Evolutionary conservation across 2,329 filamentous ascomycete genomes (phyloP), one percentile per base, ranked within the genome.

Genomic region (Laburnicola sp.): DNA sequence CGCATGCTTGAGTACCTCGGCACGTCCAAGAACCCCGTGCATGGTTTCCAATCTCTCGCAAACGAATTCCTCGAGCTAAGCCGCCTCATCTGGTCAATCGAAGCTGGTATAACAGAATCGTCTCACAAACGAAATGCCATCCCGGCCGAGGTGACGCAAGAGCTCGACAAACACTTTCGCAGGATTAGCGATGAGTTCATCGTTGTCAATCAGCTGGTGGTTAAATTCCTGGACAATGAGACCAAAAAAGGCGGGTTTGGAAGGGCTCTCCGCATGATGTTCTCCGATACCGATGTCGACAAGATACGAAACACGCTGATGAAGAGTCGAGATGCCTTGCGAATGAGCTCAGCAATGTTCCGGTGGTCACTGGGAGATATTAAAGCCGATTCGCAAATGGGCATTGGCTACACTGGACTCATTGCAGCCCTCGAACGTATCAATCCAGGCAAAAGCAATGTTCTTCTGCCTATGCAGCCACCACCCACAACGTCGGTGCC

Each of bases 61-160:
- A 79, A 81, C 54, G 84, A 86, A 57, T 87, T 88, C 63, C 78
- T 89, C 51, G 85, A 88, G 49, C 82, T 84, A 4, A 86, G 82
- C 66, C 80, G 84, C 47, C 81, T 85, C 36, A 75, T 89, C 36
- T 87, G 85, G 77, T 81, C 83, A n/a, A 84, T 88, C 54, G 85
- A 88, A 69, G 80, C 83, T 22, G 86, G 86, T 4, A 76, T 89
- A 26, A 60, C 42, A 28, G 68, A 70, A 46, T 79, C 76, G 38
- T 70, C 76, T 27, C 76, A 77, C 35, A 77, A 76, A 21, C 73
- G 75, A 11, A 80, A 82, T 57, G 73, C 76, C 11, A 78, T 88
- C 16, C 83, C 86, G 0, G 61, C 72, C 3, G 85, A 88, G 48
- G 81, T 87, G 69, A 76, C 82, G 27, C 73, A 77, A n/a, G 85